Evolutionary conservation across 306 rosid genomes (phyloP).

Genomic region (Prinsepia uniflora): DNA sequence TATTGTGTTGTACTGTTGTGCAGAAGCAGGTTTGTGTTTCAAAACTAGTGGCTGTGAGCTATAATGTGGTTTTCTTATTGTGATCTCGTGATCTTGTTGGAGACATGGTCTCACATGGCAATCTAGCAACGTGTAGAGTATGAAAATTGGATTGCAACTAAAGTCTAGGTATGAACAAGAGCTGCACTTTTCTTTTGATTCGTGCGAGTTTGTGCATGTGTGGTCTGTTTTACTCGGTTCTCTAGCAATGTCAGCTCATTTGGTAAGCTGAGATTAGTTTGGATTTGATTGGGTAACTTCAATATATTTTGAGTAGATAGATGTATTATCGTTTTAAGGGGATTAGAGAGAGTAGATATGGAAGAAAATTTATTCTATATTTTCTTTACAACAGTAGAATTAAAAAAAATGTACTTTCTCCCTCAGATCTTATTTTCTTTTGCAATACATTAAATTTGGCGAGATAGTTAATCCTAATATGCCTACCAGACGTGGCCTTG

Average conservation of each 20-base stretch:
- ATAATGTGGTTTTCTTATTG: neutral
- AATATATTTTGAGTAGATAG: too few relatives aligned
- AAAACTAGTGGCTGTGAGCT: neutral
- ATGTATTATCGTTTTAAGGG: too few relatives aligned
- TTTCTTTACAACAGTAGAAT: too few relatives aligned
- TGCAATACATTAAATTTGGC: too few relatives aligned
- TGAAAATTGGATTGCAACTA: neutral
- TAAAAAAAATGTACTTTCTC: too few relatives aligned
- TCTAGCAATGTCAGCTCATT: neutral
- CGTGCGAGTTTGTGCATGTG: neutral
- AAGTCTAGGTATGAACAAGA: neutral
- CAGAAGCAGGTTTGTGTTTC: conserved; percentile 12
- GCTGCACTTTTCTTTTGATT: neutral
- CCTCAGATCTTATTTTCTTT: too few relatives aligned
- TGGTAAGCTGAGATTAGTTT: rapidly evolving
- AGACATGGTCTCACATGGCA: conserved; percentile 9
- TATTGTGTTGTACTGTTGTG: conserved; percentile 10
- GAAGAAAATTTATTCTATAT: too few relatives aligned
- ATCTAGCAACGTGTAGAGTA: neutral
- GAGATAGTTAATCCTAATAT: too few relatives aligned
- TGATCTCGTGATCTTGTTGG: neutral
- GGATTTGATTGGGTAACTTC: too few relatives aligned
- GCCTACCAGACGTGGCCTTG: too few relatives aligned
- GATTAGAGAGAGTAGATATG: too few relatives aligned
- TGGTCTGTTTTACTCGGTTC: neutral